Evolutionary conservation across 768 basidiomycete species (phyloP).

Genomic region (Amanita pseudoporphyria): DNA sequence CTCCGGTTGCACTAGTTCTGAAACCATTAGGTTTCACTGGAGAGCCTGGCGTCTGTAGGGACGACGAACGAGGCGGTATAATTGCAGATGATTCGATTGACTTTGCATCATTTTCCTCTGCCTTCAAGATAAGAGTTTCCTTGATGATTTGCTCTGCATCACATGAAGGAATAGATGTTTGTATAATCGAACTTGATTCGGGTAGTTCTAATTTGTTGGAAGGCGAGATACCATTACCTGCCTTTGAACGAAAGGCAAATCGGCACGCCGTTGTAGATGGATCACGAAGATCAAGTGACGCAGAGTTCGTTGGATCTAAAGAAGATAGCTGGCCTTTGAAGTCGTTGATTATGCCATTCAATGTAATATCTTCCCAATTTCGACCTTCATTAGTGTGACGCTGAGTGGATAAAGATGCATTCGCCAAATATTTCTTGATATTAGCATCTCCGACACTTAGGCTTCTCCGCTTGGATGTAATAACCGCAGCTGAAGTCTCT

Average conservation of each 20-base stretch:
- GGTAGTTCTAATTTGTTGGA: constrained; percentile 10
- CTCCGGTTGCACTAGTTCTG: constrained; percentile 11
- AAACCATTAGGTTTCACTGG: constrained; percentile 22
- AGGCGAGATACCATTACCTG: constrained; percentile 21
- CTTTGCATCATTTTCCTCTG: not conserved
- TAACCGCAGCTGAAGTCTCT: constrained; percentile 17
- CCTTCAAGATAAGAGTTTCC: too few relatives aligned
- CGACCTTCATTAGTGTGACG: not conserved
- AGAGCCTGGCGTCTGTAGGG: constrained; percentile 31
- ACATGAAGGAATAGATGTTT: not conserved
- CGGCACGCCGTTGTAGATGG: constrained; percentile 51
- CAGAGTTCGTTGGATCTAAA: constrained; percentile 44
- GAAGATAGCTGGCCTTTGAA: constrained; percentile 66
- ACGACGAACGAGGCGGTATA: constrained; percentile 41
- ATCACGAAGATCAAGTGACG: constrained; percentile 54
- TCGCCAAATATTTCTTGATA: constrained; percentile 31
- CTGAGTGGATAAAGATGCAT: constrained; percentile 22
- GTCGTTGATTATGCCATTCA: constrained; percentile 59
- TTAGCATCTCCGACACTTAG: constrained; percentile 67
- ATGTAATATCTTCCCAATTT: constrained; percentile 27
- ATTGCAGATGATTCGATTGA: constrained; percentile 19
- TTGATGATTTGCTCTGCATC: not conserved
- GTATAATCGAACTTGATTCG: not conserved
- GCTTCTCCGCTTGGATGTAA: constrained; percentile 48
- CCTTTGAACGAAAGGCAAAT: constrained; percentile 25